Base-by-base conservation (phyloP, 2,329 filamentous ascomycete species). In the Hypoxylon sp. region DNA sequence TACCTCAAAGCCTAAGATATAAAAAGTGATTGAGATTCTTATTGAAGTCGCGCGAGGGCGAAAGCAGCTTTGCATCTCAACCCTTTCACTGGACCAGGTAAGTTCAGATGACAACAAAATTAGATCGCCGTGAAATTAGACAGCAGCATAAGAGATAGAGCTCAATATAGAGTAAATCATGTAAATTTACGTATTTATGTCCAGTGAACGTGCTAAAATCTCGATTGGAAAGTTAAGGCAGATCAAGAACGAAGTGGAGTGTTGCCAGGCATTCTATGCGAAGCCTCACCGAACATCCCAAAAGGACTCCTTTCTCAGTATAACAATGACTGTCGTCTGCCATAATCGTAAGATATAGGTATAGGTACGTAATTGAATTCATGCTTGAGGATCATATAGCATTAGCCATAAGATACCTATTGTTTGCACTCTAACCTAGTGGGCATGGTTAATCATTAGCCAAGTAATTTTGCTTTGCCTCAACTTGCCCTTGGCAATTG, bases 401-500 rank as follows among this genome's bases (percentile, higher is more conserved):
- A 27, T 29, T 50, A 17, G 27, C 13, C 27, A 27, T 27, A 5
- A 27, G 24, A 3, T 27, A 27, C 24, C 3, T 27, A 27, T 27
- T 27, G 24, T 4, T 3, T 10, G 6, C 39, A 19, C 10, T 7
- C n/a, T 44, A 44, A 11, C 17, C 15, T 10, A 24, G 24, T 31
- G 46, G 46, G 46, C 46, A 27, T 6, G 46, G 46, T 27, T 10
- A 15, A 8, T n/a, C 7, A 44, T 44, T 19, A 11, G 15, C 17
- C 3, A 21, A 3, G 39, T n/a, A 44, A 8, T 44, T 44, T 21
- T n/a, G 39, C 39, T 17, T 42, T 19, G n/a, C 10, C 6, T 42
- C 39, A 42, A 19, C 55, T 15, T 1, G 10, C 7, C 35, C 24
- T 27, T 44, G 19, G 42, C 31, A 61, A 47, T 46, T 61, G 47